A percentile compares a stretch with the other conserved stretches of the same genome.
Conservation (phyloP, 139 green algal genomes). For the Eudorina sp. region DNA sequence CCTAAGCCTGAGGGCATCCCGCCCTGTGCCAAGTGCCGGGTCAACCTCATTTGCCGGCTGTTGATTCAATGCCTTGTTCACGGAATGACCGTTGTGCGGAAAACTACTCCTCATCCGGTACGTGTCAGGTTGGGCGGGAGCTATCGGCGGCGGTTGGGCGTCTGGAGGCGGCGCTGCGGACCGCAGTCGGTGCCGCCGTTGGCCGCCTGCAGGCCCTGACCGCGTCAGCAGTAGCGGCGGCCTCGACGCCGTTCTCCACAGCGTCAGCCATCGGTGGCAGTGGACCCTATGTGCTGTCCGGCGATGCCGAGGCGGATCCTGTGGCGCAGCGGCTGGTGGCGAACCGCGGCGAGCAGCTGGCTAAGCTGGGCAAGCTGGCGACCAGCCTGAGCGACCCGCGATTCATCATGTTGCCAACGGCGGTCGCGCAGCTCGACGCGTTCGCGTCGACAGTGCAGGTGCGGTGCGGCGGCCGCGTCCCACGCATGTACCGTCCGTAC, state of each 20-base stretch:
- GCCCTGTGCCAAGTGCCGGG: too few relatives aligned
- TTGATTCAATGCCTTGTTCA: too few relatives aligned
- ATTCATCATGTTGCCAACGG: conserved; percentile 50
- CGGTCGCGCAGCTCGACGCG: conserved; percentile 28
- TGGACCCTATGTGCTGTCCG: not conserved
- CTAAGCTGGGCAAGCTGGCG: conserved; percentile 34
- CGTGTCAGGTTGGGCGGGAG: conserved; percentile 37
- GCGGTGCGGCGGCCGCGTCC: too few relatives aligned
- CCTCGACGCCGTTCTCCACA: not conserved
- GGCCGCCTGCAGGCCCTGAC: conserved; percentile 23
- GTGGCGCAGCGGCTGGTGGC: conserved; percentile 46
- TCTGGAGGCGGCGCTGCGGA: conserved; percentile 52
- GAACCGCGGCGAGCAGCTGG: conserved; percentile 32
- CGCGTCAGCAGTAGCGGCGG: not conserved
- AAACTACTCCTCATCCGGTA: too few relatives aligned
- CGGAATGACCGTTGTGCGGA: too few relatives aligned
- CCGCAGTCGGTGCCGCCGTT: conserved; percentile 24
- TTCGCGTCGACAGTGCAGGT: conserved; percentile 30
- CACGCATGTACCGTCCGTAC: too few relatives aligned
- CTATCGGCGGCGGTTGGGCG: conserved; percentile 55
- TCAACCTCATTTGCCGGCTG: too few relatives aligned
- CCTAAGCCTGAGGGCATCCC: too few relatives aligned
- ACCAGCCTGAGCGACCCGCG: conserved; percentile 50
- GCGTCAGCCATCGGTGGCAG: not conserved
- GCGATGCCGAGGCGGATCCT: conserved; percentile 34